phyloP scores from a whole-genome alignment of 306 rosid genomes.

The Leucaena leucocephala region DNA sequence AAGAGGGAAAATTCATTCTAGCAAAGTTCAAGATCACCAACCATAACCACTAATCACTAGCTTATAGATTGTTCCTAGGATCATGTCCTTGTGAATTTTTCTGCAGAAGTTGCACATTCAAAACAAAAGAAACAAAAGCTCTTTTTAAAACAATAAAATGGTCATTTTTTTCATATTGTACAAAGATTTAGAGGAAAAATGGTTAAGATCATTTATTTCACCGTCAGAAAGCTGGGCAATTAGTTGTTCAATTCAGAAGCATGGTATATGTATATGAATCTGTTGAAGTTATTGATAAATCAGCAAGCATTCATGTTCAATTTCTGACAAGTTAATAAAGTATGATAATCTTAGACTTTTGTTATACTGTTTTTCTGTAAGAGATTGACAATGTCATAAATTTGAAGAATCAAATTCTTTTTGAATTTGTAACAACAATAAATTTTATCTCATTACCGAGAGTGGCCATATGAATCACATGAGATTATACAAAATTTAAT shows the following conservation, averaged over 20 bases:
- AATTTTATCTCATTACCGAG: too few species aligned
- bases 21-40: conserved; percentile 66
- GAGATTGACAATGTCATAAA: background rate
- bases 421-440: background rate
- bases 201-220: background rate
- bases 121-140: background rate
- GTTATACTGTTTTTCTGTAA: background rate
- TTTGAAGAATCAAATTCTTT: background rate
- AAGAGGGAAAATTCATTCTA: conserved; percentile 69
- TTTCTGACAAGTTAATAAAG: background rate
- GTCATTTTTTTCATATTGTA: background rate
- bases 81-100: background rate
- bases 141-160: background rate
- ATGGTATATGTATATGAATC: background rate
- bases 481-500: too few species aligned
- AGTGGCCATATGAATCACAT: too few species aligned
- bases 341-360: too few species aligned
- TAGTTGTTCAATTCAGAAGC: background rate
- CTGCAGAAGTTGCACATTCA: background rate
- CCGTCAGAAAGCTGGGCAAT: background rate
- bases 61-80: background rate
- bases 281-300: background rate
- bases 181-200: background rate
- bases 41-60: background rate
- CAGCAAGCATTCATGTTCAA: background rate